A percentile compares a stretch with the other conserved stretches of the same genome.
Evolutionary conservation across 306 rosid genomes (phyloP).

Genomic region (Lotus japonicus): DNA sequence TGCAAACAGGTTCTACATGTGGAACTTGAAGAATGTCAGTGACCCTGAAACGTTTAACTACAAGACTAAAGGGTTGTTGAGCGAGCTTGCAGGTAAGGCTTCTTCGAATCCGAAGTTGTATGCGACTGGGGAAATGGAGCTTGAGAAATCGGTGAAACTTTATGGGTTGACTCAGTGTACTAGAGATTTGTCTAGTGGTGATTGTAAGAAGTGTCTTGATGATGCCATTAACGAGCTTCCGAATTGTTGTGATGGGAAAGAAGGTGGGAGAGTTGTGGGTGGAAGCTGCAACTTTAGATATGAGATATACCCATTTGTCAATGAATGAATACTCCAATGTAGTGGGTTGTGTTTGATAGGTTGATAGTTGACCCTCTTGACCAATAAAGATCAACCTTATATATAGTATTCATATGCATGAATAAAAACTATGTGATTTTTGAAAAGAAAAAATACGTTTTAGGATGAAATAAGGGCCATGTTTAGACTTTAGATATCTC

Average conservation of each 20-base stretch:
- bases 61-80: constrained; percentile 10
- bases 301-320: constrained; percentile 32
- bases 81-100: background rate
- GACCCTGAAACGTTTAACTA: constrained; percentile 12
- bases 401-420: background rate
- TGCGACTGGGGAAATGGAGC: constrained; percentile 16
- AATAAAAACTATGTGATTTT: background rate
- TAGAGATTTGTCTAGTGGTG: constrained; percentile 27
- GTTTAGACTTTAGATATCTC: no score
- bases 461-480: no score
- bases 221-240: constrained; percentile 26
- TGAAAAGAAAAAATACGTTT: no score
- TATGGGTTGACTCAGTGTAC: constrained; percentile 41
- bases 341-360: background rate
- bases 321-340: background rate
- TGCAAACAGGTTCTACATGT: constrained; percentile 9
- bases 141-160: constrained; percentile 4
- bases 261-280: constrained; percentile 37
- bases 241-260: constrained; percentile 30
- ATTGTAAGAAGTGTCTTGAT: constrained; percentile 38
- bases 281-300: constrained; percentile 37
- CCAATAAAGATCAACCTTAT: background rate
- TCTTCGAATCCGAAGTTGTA: background rate
- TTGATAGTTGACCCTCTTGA: background rate
- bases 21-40: constrained; percentile 1